Base-by-base conservation (phyloP, 768 basidiomycete species). In the Lentinula detonsa region DNA sequence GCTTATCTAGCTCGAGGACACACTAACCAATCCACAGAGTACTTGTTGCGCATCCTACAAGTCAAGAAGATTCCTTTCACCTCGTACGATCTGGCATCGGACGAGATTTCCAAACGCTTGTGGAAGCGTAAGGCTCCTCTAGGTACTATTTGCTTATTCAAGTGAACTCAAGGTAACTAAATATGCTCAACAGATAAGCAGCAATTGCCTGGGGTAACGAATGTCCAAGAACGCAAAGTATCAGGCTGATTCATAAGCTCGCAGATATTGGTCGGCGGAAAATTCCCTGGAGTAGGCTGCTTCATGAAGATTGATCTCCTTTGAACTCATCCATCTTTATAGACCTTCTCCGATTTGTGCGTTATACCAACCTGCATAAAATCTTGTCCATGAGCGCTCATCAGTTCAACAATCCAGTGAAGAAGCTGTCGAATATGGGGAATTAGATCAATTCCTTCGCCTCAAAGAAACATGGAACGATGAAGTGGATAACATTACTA, bases 1-100 rank as follows among this genome's bases (percentile, higher is more conserved):
- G 35, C 39, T 34, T 6, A 33, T 50, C 1, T 18, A 37, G 28
- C 18, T 23, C 43, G 54, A 40, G 54, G 58, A n/a, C 7, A 35
- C 60, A 23, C 34, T 61, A n/a, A 63, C 37, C 28, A 23, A n/a
- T 48, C 46, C 18, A 28, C 15, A 93, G 92, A 94, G 68, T 93
- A 91, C 68, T 75, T 94, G 46, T 71, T 94, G 59, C 85, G 92
- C 54, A 89, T 88, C 58, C 77, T 94, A 57, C 92, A 94, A 59
- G 85, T 87, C 70, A 91, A 91, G 82, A 93, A 90, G 76, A 89
- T 93, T 55, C 79, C 84, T 6, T 94, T 87, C 74, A 85, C 77
- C 0, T 87, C 89, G 9, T 94, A 91, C 68, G 92, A 94, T 72
- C 80, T 94, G 42, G 92, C 92, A 33, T 91, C 88, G 4, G 91